These are phyloP conservation scores for Mycena crocata DNA, from an alignment of 768 basidiomycete species.

Conservation along the genomic window DNA sequence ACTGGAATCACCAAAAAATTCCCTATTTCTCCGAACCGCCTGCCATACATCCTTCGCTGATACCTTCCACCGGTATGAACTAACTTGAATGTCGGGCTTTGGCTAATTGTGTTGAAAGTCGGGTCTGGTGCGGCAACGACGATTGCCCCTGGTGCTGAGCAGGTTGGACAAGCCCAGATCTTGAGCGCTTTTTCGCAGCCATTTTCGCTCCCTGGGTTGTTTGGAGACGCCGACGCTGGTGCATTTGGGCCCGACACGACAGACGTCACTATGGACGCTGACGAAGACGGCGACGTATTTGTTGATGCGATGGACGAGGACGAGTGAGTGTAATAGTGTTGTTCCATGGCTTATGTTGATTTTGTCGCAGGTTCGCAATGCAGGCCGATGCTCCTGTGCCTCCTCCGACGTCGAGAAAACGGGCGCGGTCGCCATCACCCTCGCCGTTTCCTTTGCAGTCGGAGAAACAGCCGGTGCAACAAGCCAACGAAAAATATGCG, in stretches of 20 bases:
- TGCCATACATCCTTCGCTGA: conserved; percentile 77
- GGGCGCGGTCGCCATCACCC: conserved; percentile 33
- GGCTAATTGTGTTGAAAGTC: conserved; percentile 37
- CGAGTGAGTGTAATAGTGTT: conserved; percentile 40
- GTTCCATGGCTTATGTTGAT: neutral
- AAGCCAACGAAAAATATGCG: conserved; percentile 43
- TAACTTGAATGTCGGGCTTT: neutral
- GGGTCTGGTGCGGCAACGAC: conserved; percentile 42
- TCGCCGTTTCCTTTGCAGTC: conserved; percentile 21
- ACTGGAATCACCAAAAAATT: conserved; percentile 98
- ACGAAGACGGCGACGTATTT: conserved; percentile 49
- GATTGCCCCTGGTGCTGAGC: conserved; percentile 80
- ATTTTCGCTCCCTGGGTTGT: conserved; percentile 84
- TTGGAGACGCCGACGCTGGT: conserved; percentile 84
- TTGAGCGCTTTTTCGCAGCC: conserved; percentile 76
- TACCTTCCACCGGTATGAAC: conserved; percentile 62
- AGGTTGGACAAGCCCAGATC: conserved; percentile 85
- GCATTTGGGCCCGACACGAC: conserved; percentile 67
- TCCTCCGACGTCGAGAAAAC: conserved; percentile 35
- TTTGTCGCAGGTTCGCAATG: conserved; percentile 22
- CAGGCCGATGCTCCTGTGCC: conserved; percentile 18
- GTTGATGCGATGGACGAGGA: conserved; percentile 54
- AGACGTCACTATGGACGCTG: conserved; percentile 57
- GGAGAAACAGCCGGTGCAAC: conserved; percentile 31
- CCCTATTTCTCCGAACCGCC: conserved; percentile 90